Base-by-base conservation (phyloP, 345 rosid species). In the Salix suchowensis region DNA sequence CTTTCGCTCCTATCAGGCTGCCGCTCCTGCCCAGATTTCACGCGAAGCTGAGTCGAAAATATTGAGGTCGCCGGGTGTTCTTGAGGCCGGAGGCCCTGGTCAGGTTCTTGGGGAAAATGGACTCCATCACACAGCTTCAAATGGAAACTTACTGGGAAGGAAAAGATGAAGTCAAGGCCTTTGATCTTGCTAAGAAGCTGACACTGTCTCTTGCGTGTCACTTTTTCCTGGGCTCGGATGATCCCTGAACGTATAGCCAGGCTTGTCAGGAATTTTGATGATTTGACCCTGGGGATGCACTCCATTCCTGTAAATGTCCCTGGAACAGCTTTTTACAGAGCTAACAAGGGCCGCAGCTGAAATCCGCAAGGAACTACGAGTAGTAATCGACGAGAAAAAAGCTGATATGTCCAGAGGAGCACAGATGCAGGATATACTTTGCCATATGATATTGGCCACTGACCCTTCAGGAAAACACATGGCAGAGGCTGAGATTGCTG, bases 81-180 rank as follows among this genome's bases (percentile, higher is more conserved):
- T 60, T 89, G 64, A 89, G 80, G 21, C 92, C 92, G 0, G 92
- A 87, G 64, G 92, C 92, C 3, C 64, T 89, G 7, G 87, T 80
- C 7, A 77, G 89, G 67, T 87, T 84, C 77, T 44, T 89, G 65
- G 88, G 82, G 21, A 78, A 52, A 77, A 89, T 87, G 89, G 90
- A 89, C 34, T 77, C 82, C 19, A 80, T 87, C 28, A 87, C 89
- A 7, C 89, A 84, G 44, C 78, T 82, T 30, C 89, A 84, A 7
- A 68, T 89, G 78, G 24, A 68, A 46, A 70, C 67, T 21, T 36
- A 82, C 1, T 89, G 92, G 92, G 84, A 83, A 67, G 87, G 87
- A 0, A 85, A 73, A 65, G 82, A 75, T 52, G 40, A 65, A 5
- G 77, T 87, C 34, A 76, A 71, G 68, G 89, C 73, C 8, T 85